A percentile compares a stretch with the other conserved stretches of the same genome.
These are phyloP conservation scores for Entomortierella parvispora DNA, from an alignment of 192 early-diverging fungal species.

Conservation along the genomic window DNA sequence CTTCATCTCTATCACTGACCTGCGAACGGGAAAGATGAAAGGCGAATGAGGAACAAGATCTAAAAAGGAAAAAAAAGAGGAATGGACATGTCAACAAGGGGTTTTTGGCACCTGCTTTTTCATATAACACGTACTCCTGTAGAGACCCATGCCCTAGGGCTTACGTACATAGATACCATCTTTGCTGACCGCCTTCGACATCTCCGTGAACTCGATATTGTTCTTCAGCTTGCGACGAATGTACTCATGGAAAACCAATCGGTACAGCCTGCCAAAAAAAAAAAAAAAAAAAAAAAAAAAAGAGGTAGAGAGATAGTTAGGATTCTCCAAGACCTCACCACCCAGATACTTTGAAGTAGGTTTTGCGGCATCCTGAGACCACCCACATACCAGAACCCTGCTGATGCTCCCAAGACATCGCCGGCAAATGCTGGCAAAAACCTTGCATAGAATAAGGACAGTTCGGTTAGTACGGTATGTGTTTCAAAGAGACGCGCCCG, in stretches of 20 bases:
- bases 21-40: constrained; percentile 43
- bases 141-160: background rate
- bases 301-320: background rate
- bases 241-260: constrained; percentile 18
- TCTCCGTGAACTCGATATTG: constrained; percentile 34
- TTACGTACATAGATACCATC: constrained; percentile 29
- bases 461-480: too few relatives aligned
- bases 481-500: too few relatives aligned
- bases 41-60: constrained; percentile 40
- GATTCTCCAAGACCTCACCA: background rate
- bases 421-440: constrained; percentile 35
- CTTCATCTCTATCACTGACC: background rate
- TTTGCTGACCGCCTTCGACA: constrained; percentile 41
- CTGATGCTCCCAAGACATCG: constrained; percentile 34
- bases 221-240: constrained; percentile 29
- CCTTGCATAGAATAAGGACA: constrained; percentile 2
- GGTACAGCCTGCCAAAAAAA: constrained; percentile 16
- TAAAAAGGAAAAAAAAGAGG: background rate
- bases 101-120: too few relatives aligned
- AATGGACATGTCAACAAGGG: background rate
- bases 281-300: background rate
- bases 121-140: too few relatives aligned
- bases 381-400: constrained; percentile 37
- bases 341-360: background rate
- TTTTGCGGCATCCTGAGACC: too few relatives aligned